A percentile compares a stretch with the other conserved stretches of the same genome.
Evolutionary conservation across 495 filamentous ascomycete genomes (phyloP).

Genomic region (Xylaria longipes): DNA sequence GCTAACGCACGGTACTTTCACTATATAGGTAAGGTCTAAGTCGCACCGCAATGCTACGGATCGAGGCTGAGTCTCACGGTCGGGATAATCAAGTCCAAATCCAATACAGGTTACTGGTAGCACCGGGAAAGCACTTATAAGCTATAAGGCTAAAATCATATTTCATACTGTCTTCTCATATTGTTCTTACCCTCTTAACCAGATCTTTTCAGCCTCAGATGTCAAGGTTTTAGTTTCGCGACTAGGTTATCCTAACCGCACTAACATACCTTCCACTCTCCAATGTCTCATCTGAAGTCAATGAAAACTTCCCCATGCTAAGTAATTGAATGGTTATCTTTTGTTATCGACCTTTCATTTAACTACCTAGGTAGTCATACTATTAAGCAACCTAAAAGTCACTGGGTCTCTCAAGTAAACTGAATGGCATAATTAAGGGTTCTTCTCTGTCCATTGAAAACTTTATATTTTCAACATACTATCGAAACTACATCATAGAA

Average conservation of each 20-base stretch:
- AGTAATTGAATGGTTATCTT: background rate
- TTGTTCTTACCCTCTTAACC: background rate
- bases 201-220: background rate
- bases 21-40: background rate
- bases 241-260: too few species aligned
- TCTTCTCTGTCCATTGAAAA: too few species aligned
- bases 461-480: background rate
- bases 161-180: too few species aligned
- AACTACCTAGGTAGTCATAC: background rate
- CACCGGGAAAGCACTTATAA: background rate
- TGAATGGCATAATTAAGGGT: background rate
- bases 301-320: background rate
- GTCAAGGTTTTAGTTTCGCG: background rate
- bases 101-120: background rate
- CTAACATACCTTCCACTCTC: too few species aligned
- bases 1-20: background rate
- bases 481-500: slow-evolving; percentile 5
- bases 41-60: background rate
- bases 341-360: background rate
- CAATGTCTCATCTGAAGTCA: too few species aligned
- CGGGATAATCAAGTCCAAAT: too few species aligned
- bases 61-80: background rate
- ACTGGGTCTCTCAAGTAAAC: background rate
- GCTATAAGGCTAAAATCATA: background rate
- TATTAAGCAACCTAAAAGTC: background rate